These are phyloP conservation scores for Nicotiana tabacum DNA, from an alignment of 257 asterid genomes.

Conservation along the genomic window DNA sequence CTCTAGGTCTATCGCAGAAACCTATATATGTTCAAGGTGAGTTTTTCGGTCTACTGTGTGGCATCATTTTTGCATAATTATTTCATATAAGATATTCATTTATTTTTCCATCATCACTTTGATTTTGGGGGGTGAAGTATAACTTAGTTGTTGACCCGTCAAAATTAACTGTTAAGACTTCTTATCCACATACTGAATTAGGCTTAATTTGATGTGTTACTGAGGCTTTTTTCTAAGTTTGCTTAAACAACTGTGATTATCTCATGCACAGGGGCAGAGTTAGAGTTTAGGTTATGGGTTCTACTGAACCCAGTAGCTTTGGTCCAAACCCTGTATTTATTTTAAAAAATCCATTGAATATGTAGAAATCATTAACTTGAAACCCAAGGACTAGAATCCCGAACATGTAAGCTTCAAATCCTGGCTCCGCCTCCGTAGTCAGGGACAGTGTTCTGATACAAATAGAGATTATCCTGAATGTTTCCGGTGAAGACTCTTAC, in stretches of 20 bases:
- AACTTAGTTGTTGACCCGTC: neutral
- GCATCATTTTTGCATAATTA: neutral
- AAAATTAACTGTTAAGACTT: neutral
- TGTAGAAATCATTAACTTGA: too few relatives aligned
- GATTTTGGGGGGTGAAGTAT: neutral
- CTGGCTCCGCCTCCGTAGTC: too few relatives aligned
- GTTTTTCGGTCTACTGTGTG: neutral
- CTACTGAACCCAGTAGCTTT: too few relatives aligned
- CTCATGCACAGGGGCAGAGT: neutral
- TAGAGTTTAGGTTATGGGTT: too few relatives aligned
- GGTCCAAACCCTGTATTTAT: too few relatives aligned
- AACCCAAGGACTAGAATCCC: too few relatives aligned
- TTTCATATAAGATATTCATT: neutral
- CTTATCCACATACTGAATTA: neutral
- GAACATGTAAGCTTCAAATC: too few relatives aligned
- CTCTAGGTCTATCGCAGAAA: constrained; percentile 93
- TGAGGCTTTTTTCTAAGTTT: neutral
- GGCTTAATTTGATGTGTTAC: neutral
- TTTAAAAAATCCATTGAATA: too few relatives aligned
- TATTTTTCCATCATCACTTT: constrained; percentile 6
- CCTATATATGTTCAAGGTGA: constrained; percentile 86
- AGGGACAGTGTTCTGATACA: neutral
- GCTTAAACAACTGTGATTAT: neutral
- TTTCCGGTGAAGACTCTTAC: neutral
- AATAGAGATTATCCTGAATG: neutral